A percentile compares a stretch with the other conserved stretches of the same genome.
Evolutionary conservation across 2,329 filamentous ascomycete genomes (phyloP).

Genomic region (Parafenestella ontariensis): DNA sequence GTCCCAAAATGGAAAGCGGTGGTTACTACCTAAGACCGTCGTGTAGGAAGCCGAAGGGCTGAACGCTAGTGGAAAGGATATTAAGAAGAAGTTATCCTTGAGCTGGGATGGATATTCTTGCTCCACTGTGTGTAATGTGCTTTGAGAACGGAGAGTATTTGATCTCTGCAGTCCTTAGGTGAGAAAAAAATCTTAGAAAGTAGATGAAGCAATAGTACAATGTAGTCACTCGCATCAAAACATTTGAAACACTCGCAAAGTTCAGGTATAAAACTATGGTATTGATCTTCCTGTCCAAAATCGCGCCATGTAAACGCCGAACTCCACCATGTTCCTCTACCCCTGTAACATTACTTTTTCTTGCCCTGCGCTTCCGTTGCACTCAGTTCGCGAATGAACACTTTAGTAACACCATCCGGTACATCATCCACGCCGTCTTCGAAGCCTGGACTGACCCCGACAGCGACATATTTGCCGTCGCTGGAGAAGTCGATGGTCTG

Average conservation of each 20-base stretch:
- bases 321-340: constrained; percentile 10
- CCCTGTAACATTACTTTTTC: constrained; percentile 64
- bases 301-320: constrained; percentile 10
- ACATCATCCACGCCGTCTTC: constrained; percentile 87
- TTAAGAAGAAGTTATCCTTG: too few relatives aligned
- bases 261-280: background rate
- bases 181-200: too few relatives aligned
- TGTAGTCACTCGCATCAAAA: too few relatives aligned
- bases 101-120: too few relatives aligned
- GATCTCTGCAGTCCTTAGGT: too few relatives aligned
- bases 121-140: too few relatives aligned
- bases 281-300: background rate
- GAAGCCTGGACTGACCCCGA: constrained; percentile 85
- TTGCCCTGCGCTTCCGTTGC: constrained; percentile 91
- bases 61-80: too few relatives aligned
- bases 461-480: constrained; percentile 79
- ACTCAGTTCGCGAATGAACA: constrained; percentile 82
- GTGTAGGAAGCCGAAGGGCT: too few relatives aligned
- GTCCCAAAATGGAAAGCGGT: too few relatives aligned
- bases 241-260: background rate
- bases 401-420: constrained; percentile 72
- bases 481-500: constrained; percentile 77
- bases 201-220: too few relatives aligned
- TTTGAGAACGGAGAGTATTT: too few relatives aligned
- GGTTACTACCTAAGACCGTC: too few relatives aligned